Percentiles rank a stretch among this genome's conserved stretches.
Evolutionary conservation across 768 basidiomycete species (phyloP).

Genomic region (Lactarius hatsudake): DNA sequence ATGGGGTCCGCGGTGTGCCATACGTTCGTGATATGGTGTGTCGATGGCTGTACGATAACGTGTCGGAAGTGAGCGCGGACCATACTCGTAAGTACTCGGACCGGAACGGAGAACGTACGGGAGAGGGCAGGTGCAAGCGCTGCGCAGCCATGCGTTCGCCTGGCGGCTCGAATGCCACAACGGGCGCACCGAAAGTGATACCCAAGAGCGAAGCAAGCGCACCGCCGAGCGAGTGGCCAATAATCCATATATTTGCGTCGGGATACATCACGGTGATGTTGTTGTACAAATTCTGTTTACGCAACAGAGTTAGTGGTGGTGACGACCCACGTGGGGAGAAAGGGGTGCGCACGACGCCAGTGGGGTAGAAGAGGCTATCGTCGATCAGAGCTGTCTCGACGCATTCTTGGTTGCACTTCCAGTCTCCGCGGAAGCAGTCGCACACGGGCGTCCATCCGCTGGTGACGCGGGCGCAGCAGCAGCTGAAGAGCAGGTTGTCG

Average conservation of each 20-base stretch:
- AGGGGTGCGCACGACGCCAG: conserved; percentile 63
- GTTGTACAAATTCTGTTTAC: conserved; percentile 79
- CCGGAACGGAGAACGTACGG: conserved; percentile 47
- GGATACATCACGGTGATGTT: conserved; percentile 92
- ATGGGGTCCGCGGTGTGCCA: conserved; percentile 96
- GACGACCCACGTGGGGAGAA: not conserved
- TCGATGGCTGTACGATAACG: conserved; percentile 49
- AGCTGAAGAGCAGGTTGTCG: conserved; percentile 93
- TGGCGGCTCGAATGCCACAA: conserved; percentile 87
- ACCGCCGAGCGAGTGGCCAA: conserved; percentile 84
- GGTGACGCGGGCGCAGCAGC: conserved; percentile 94
- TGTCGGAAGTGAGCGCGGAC: not conserved
- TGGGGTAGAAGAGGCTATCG: conserved; percentile 84
- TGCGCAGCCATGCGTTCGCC: conserved; percentile 58
- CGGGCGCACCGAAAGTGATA: conserved; percentile 87
- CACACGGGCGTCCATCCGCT: conserved; percentile 94
- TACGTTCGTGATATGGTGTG: conserved; percentile 78
- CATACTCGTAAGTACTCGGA: not conserved
- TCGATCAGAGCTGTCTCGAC: conserved; percentile 73
- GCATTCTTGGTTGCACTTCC: conserved; percentile 79
- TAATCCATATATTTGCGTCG: conserved; percentile 83
- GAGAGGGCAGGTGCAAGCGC: conserved; percentile 83
- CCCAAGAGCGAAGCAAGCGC: conserved; percentile 81
- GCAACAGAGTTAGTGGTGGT: not conserved
- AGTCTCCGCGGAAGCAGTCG: conserved; percentile 71